Percentiles rank a stretch among this genome's conserved stretches.
Conservation (phyloP, 257 asterid species). For the Verbascum thapsus region DNA sequence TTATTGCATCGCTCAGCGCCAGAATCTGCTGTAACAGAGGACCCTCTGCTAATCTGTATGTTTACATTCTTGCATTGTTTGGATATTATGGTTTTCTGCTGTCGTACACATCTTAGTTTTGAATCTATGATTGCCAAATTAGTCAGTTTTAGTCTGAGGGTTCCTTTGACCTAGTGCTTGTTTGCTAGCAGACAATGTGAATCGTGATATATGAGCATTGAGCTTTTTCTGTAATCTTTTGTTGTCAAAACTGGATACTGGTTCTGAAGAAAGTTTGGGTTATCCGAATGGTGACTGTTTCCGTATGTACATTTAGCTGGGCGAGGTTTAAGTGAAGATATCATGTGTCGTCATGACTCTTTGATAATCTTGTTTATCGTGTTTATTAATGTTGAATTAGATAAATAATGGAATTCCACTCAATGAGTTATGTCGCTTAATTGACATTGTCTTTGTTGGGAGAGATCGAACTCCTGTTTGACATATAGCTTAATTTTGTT, state of each 20-base stretch:
- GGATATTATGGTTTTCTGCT: conserved; percentile 8
- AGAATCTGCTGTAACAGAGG: conserved; percentile 94
- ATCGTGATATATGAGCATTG: neutral
- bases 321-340: conserved; percentile 1
- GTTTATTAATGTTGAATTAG: neutral
- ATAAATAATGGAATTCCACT: neutral
- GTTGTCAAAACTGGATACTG: neutral
- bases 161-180: conserved; percentile 10
- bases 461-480: conserved; percentile 2
- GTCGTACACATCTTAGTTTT: conserved; percentile 16
- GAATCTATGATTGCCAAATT: conserved; percentile 11
- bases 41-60: conserved; percentile 95
- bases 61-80: conserved; percentile 15
- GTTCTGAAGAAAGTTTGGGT: neutral
- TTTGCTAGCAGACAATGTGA: conserved; percentile 10
- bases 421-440: neutral
- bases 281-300: neutral
- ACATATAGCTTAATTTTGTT: conserved; percentile 27
- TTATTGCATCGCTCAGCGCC: conserved; percentile 71
- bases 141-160: neutral
- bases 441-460: neutral
- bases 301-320: neutral
- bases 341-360: neutral
- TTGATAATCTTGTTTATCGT: conserved; percentile 11
- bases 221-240: neutral